A percentile compares a stretch with the other conserved stretches of the same genome.
Conservation (phyloP, 192 early-diverging fungal species). For the Backusella circina region DNA sequence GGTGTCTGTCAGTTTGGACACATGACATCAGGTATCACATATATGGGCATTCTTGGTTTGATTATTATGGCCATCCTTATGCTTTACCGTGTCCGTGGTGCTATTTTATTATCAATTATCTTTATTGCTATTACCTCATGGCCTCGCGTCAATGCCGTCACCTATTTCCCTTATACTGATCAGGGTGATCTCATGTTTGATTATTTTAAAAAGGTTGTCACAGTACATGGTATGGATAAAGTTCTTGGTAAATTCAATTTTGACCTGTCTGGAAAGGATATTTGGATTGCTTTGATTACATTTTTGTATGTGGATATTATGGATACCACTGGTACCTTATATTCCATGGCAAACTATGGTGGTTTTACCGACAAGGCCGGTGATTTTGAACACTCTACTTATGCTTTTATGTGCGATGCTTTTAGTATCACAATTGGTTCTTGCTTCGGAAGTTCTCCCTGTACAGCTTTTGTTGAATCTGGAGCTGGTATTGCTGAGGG, state of each 20-base stretch:
- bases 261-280: constrained; percentile 49
- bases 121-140: constrained; percentile 71
- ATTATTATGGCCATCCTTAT: constrained; percentile 64
- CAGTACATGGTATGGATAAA: constrained; percentile 57
- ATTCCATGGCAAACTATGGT: constrained; percentile 80
- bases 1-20: constrained; percentile 54
- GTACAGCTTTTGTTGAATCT: constrained; percentile 79
- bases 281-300: constrained; percentile 81
- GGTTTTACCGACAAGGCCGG: constrained; percentile 72
- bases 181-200: constrained; percentile 60
- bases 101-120: constrained; percentile 68
- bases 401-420: constrained; percentile 74
- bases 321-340: constrained; percentile 84
- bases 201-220: constrained; percentile 68
- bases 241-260: constrained; percentile 64
- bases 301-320: constrained; percentile 86
- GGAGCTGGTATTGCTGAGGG: constrained; percentile 83
- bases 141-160: constrained; percentile 63
- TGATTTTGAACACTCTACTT: constrained; percentile 76
- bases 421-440: constrained; percentile 61
- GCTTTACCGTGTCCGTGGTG: constrained; percentile 64
- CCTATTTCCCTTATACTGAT: constrained; percentile 71
- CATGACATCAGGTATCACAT: constrained; percentile 61
- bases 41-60: constrained; percentile 63
- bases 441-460: constrained; percentile 68